Conservation (phyloP, 768 basidiomycete genomes). For the Nidula microcarpa region DNA sequence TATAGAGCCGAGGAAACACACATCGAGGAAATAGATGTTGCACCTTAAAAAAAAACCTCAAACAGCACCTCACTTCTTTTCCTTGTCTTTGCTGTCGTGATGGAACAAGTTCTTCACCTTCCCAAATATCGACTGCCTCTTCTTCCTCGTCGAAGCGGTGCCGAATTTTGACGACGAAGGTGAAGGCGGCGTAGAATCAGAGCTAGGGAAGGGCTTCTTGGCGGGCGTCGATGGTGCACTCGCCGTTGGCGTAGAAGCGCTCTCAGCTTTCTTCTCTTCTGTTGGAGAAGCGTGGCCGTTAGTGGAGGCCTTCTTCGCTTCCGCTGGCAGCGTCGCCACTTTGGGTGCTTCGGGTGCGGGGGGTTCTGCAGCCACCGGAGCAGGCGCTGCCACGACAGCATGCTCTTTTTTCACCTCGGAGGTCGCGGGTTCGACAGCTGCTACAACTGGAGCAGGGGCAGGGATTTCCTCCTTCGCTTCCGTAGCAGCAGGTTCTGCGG, state of each 20-base stretch:
- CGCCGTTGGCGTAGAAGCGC: not conserved
- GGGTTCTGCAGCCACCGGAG: not conserved
- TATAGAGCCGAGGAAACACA: not conserved
- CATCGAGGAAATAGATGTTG: not conserved
- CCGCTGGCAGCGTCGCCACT: not conserved
- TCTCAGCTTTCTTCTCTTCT: no score
- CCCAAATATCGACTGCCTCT: conserved; percentile 49
- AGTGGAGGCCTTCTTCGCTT: conserved; percentile 1
- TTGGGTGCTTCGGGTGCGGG: not conserved
- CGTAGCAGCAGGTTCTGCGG: no score
- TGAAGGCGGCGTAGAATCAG: conserved; percentile 13
- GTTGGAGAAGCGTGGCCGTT: not conserved
- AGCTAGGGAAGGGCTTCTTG: conserved; percentile 4
- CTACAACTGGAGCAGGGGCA: no score
- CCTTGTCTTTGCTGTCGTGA: conserved; percentile 35
- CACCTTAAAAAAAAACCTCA: not conserved
- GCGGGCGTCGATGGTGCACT: conserved; percentile 1
- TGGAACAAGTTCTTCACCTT: conserved; percentile 51
- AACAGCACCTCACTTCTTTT: conserved; percentile 12
- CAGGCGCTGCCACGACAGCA: conserved; percentile 4
- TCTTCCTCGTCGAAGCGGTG: conserved; percentile 40
- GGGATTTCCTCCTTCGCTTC: no score
- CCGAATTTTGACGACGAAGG: conserved; percentile 28
- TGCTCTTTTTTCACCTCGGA: conserved; percentile 1
- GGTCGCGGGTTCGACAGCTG: no score